Conservation (phyloP, 768 basidiomycete genomes). For the Kwoniella shandongensis region DNA sequence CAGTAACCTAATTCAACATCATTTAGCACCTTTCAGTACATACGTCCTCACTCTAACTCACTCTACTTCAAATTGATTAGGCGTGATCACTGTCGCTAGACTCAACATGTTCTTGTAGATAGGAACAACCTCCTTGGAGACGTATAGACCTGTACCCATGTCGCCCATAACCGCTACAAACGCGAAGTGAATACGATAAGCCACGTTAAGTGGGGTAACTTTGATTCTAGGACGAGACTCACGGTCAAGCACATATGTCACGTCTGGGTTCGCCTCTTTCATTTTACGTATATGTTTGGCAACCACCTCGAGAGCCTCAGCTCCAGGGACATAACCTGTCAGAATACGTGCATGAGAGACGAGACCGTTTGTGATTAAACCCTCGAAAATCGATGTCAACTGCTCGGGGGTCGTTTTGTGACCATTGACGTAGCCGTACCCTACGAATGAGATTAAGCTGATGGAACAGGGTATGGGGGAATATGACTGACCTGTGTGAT, state of each 20-base stretch:
- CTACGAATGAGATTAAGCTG: slow-evolving; percentile 54
- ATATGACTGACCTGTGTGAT: slow-evolving; percentile 75
- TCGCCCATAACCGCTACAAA: slow-evolving; percentile 88
- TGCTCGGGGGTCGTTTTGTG: slow-evolving; percentile 75
- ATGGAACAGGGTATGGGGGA: slow-evolving; percentile 13
- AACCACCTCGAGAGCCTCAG: slow-evolving; percentile 71
- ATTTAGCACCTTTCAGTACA: background rate
- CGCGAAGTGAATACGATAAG: background rate
- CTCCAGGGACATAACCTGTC: slow-evolving; percentile 88
- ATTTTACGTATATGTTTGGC: slow-evolving; percentile 65
- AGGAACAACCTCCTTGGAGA: slow-evolving; percentile 80
- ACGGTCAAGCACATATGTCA: slow-evolving; percentile 92
- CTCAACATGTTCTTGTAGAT: slow-evolving; percentile 69
- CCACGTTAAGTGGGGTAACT: background rate
- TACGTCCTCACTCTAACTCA: slow-evolving; percentile 54
- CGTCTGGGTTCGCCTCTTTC: slow-evolving; percentile 60
- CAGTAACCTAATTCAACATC: slow-evolving; percentile 61
- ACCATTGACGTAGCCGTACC: slow-evolving; percentile 79
- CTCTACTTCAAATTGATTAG: slow-evolving; percentile 99
- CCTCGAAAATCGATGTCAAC: slow-evolving; percentile 70
- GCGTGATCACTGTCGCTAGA: slow-evolving; percentile 87
- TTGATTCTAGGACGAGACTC: slow-evolving; percentile 48
- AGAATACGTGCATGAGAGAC: slow-evolving; percentile 70
- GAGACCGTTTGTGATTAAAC: slow-evolving; percentile 73
- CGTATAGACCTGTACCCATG: slow-evolving; percentile 75